A percentile compares a stretch with the other conserved stretches of the same genome.
phyloP scores from a whole-genome alignment of 2,329 filamentous ascomycete species.

The Conoideocrella luteorostrata region DNA sequence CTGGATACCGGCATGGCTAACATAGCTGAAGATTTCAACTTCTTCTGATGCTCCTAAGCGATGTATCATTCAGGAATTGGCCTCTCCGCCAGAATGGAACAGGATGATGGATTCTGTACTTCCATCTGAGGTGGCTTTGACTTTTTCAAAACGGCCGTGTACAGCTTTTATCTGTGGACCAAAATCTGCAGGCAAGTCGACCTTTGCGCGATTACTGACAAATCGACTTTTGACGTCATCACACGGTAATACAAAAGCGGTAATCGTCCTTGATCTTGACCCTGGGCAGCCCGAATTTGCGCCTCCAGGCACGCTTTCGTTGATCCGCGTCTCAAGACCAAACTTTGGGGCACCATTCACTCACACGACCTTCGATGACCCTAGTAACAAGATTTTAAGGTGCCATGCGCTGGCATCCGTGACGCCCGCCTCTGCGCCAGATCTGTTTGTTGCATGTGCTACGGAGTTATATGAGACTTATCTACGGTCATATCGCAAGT shows the following conservation, averaged over 20 bases:
- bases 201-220: constrained; percentile 58
- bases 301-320: constrained; percentile 61
- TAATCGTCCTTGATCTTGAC: constrained; percentile 64
- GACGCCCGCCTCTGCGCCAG: constrained; percentile 59
- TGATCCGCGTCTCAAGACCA: constrained; percentile 53
- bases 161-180: constrained; percentile 59
- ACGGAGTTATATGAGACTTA: constrained; percentile 57
- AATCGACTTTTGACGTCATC: constrained; percentile 57
- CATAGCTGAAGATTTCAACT: constrained; percentile 40
- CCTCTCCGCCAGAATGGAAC: constrained; percentile 55
- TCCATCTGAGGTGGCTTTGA: constrained; percentile 17
- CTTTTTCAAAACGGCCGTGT: constrained; percentile 26
- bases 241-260: constrained; percentile 12
- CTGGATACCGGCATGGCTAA: constrained; percentile 15
- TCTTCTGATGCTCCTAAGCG: constrained; percentile 46
- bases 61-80: constrained; percentile 45
- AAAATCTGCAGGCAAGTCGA: constrained; percentile 71
- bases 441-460: constrained; percentile 59
- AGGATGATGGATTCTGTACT: constrained; percentile 46
- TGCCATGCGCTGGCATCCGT: constrained; percentile 62
- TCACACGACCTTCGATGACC: constrained; percentile 39
- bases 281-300: constrained; percentile 72
- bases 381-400: constrained; percentile 38
- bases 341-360: constrained; percentile 64
- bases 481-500: constrained; percentile 34